Evolutionary conservation across 1,139 yeast species (phyloP).

Genomic region (Suhomyces kunorum): DNA sequence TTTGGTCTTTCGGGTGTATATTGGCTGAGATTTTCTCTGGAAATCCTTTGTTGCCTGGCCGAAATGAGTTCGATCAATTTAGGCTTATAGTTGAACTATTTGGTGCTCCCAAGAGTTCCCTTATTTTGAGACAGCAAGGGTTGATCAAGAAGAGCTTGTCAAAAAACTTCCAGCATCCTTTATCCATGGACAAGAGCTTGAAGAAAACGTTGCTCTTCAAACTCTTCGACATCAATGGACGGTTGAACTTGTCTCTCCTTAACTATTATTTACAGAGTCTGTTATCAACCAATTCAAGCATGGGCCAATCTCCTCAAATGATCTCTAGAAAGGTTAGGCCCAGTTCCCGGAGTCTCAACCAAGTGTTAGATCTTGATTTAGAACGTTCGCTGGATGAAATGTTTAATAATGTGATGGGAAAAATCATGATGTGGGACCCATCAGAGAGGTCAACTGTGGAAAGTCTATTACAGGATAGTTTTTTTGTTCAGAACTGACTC

Average conservation of each 20-base stretch:
- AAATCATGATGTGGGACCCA: constrained; percentile 60
- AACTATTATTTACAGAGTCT: constrained; percentile 19
- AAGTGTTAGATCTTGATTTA: constrained; percentile 40
- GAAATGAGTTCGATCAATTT: constrained; percentile 26
- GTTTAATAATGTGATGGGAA: constrained; percentile 36
- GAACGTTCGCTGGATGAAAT: constrained; percentile 18
- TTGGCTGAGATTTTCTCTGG: constrained; percentile 25
- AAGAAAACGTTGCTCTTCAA: constrained; percentile 22
- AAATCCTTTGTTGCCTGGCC: constrained; percentile 26
- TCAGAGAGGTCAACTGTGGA: constrained; percentile 42
- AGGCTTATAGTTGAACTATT: constrained; percentile 24
- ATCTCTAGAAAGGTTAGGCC: constrained; percentile 28
- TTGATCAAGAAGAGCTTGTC: constrained; percentile 11
- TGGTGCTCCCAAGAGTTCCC: constrained; percentile 22
- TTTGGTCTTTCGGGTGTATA: constrained; percentile 32
- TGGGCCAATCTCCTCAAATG: not conserved
- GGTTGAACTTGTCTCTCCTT: constrained; percentile 33
- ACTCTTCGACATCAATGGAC: constrained; percentile 45
- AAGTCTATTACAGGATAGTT: constrained; percentile 42
- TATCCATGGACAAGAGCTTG: constrained; percentile 14
- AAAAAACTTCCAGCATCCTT: constrained; percentile 11
- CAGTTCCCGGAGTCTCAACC: constrained; percentile 40
- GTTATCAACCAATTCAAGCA: not conserved
- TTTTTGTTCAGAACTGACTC: constrained; percentile 1
- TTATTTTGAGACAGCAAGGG: constrained; percentile 15